A percentile compares a stretch with the other conserved stretches of the same genome.
Evolutionary conservation across 306 rosid genomes (phyloP).

Genomic region (Sphenostylis stenocarpa): DNA sequence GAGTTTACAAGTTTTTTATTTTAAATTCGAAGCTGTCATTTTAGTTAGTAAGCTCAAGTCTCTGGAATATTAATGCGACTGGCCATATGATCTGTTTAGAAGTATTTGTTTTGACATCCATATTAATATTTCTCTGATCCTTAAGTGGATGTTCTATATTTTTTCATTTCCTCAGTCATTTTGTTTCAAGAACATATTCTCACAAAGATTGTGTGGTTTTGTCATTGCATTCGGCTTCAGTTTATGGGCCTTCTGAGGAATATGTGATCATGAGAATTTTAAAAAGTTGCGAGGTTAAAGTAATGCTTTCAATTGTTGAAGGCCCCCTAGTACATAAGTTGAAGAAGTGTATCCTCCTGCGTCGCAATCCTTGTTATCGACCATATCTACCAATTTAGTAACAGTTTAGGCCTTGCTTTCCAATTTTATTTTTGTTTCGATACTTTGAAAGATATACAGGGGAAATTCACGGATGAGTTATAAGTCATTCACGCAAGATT

Average conservation of each 20-base stretch:
- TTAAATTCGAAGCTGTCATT: conserved; percentile 30
- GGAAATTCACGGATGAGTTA: too few species aligned
- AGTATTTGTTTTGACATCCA: not conserved
- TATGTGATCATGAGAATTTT: not conserved
- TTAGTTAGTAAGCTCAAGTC: conserved; percentile 11
- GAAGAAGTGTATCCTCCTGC: too few species aligned
- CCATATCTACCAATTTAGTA: too few species aligned
- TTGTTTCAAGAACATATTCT: not conserved
- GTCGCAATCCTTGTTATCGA: too few species aligned
- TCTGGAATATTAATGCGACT: not conserved
- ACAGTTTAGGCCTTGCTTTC: too few species aligned
- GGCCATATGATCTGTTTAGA: not conserved
- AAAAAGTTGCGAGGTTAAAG: too few species aligned
- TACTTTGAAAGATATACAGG: too few species aligned
- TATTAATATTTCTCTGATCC: not conserved
- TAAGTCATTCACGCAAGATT: too few species aligned
- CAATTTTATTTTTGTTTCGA: too few species aligned
- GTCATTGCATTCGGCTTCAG: not conserved
- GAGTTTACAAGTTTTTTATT: conserved; percentile 32
- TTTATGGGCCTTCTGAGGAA: not conserved
- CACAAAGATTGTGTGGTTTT: not conserved
- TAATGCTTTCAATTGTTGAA: not conserved
- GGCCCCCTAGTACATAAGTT: not conserved
- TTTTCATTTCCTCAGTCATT: not conserved
- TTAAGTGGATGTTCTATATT: not conserved